Percentiles rank a stretch among this genome's conserved stretches.
Conservation (phyloP, 2,329 filamentous ascomycete species). For the Emergomyces pasteurianus region DNA sequence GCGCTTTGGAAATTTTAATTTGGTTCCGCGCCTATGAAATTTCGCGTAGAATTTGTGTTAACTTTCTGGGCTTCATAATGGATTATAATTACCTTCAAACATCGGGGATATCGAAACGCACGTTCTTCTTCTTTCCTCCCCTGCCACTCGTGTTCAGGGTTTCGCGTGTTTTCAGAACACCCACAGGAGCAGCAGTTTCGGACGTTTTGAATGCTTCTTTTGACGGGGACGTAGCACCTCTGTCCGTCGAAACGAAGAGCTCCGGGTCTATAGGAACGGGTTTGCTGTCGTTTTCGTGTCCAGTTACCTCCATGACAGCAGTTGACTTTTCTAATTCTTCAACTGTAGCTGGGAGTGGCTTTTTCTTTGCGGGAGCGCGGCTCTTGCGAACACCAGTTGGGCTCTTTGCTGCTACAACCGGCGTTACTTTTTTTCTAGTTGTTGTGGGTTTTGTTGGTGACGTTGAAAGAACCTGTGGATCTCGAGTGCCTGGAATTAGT, state of each 20-base stretch:
- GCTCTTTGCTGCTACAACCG: not conserved
- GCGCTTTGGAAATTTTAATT: not conserved
- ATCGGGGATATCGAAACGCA: slow-evolving; percentile 7
- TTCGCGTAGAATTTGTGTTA: not conserved
- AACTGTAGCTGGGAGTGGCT: not conserved
- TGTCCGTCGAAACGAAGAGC: no score
- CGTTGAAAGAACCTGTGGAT: not conserved
- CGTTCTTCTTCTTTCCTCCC: slow-evolving; percentile 4
- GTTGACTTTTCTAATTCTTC: not conserved
- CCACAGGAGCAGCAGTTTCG: not conserved
- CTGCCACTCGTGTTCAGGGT: not conserved
- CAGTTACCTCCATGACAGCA: not conserved
- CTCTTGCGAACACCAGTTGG: not conserved
- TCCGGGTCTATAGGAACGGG: not conserved
- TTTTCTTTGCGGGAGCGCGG: not conserved
- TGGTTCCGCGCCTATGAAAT: not conserved
- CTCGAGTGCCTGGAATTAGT: not conserved
- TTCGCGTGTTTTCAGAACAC: not conserved
- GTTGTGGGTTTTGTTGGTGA: not conserved
- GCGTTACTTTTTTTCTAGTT: not conserved
- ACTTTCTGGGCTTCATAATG: not conserved
- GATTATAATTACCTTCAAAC: not conserved
- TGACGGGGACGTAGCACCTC: not conserved
- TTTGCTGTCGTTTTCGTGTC: not conserved
- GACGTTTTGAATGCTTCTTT: no score